phyloP scores from a whole-genome alignment of 2,329 filamentous ascomycete species.

The Colletotrichum plurivorum region DNA sequence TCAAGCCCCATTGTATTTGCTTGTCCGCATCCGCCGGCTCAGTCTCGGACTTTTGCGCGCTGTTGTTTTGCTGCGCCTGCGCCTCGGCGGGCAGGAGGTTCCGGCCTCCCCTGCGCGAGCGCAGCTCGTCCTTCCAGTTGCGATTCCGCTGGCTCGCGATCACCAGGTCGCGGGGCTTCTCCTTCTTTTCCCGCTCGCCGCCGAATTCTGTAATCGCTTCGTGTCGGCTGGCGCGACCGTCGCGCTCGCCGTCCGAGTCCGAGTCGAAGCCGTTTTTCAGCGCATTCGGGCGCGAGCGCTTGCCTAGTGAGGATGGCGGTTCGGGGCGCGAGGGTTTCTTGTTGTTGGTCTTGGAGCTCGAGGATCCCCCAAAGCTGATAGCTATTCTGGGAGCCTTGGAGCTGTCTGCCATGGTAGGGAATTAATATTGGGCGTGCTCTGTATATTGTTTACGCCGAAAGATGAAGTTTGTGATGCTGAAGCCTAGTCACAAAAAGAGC shows the following conservation, averaged over 20 bases:
- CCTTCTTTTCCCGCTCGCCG: slow-evolving; percentile 55
- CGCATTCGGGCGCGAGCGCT: slow-evolving; percentile 60
- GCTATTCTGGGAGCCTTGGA: slow-evolving; percentile 37
- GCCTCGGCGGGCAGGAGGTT: slow-evolving; percentile 72
- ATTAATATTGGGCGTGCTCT: neutral
- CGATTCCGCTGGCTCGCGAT: slow-evolving; percentile 72
- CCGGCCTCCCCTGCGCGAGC: slow-evolving; percentile 61
- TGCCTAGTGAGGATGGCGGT: slow-evolving; percentile 62
- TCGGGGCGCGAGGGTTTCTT: slow-evolving; percentile 27
- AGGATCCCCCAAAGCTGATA: slow-evolving; percentile 40
- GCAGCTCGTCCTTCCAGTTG: slow-evolving; percentile 72
- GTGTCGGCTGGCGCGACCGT: slow-evolving; percentile 49
- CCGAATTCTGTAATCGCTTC: slow-evolving; percentile 67
- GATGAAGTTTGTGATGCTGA: neutral
- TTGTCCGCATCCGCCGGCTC: slow-evolving; percentile 63
- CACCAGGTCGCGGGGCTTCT: slow-evolving; percentile 59
- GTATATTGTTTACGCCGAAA: neutral
- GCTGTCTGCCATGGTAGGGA: slow-evolving; percentile 35
- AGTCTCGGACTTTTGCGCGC: slow-evolving; percentile 44
- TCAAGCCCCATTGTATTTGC: slow-evolving; percentile 70
- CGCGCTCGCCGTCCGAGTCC: slow-evolving; percentile 48
- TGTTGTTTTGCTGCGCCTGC: slow-evolving; percentile 60
- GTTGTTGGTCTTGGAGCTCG: slow-evolving; percentile 25
- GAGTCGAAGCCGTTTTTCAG: slow-evolving; percentile 61
- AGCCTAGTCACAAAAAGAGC: slow-evolving; percentile 20